phyloP scores from a whole-genome alignment of 306 rosid genomes.

The Ochetophila trinervis region DNA sequence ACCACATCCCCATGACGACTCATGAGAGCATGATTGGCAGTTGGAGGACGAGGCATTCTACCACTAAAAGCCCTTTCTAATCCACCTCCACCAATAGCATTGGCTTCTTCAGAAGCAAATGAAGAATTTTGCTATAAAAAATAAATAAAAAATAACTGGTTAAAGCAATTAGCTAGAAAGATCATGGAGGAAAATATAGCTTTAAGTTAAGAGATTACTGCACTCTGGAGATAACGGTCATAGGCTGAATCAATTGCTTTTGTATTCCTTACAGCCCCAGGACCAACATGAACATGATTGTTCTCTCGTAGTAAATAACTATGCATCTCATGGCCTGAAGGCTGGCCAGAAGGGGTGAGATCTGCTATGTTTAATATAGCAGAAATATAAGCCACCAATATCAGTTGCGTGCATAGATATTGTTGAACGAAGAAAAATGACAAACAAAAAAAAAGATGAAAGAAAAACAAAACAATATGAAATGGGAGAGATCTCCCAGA shows the following conservation, averaged over 20 bases:
- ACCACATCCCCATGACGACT: slow-evolving; percentile 52
- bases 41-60: slow-evolving; percentile 48
- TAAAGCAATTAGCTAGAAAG: slow-evolving; percentile 28
- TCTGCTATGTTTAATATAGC: slow-evolving; percentile 29
- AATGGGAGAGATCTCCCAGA: not conserved
- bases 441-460: not conserved
- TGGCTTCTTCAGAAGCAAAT: slow-evolving; percentile 59
- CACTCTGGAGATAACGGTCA: slow-evolving; percentile 89
- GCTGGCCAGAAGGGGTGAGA: slow-evolving; percentile 46
- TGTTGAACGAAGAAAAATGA: not conserved
- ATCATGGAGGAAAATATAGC: slow-evolving; percentile 8
- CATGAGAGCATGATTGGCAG: slow-evolving; percentile 51
- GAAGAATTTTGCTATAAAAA: slow-evolving; percentile 65
- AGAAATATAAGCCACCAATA: not conserved
- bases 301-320: slow-evolving; percentile 54
- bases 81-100: slow-evolving; percentile 53
- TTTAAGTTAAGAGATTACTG: slow-evolving; percentile 42
- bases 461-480: not conserved
- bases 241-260: slow-evolving; percentile 73
- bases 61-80: slow-evolving; percentile 49
- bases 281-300: slow-evolving; percentile 49
- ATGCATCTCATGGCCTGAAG: slow-evolving; percentile 65
- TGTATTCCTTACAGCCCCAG: slow-evolving; percentile 51
- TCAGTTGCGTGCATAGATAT: not conserved
- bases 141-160: slow-evolving; percentile 29